Conservation (phyloP, 805 yeast genomes). For the Ogataea methanolica region DNA sequence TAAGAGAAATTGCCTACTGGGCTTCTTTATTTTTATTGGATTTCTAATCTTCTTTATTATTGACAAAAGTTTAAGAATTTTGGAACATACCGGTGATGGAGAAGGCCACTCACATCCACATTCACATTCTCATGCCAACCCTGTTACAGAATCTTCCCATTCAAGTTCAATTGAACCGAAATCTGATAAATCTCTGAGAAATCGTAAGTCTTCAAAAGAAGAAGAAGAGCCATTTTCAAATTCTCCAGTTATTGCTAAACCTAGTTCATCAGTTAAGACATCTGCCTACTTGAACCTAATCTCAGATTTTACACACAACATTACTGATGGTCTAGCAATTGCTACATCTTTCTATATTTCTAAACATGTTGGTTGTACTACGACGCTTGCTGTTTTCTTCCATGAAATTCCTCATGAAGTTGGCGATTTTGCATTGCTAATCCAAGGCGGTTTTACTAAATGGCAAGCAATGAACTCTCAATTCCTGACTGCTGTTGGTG, state of each 20-base stretch:
- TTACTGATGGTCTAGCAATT: constrained; percentile 74
- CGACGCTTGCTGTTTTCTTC: constrained; percentile 65
- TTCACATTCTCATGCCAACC: constrained; percentile 30
- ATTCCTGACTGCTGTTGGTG: constrained; percentile 60
- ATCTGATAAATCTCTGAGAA: constrained; percentile 10
- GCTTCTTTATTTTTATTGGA: constrained; percentile 56
- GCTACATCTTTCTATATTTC: constrained; percentile 65
- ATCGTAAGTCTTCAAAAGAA: constrained; percentile 11
- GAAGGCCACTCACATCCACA: constrained; percentile 44
- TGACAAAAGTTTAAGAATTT: constrained; percentile 55
- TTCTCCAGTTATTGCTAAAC: constrained; percentile 29
- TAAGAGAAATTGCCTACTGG: constrained; percentile 43
- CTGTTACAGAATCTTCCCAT: constrained; percentile 2
- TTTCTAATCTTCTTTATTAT: constrained; percentile 55
- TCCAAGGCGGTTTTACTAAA: constrained; percentile 65
- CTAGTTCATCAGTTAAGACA: constrained; percentile 36
- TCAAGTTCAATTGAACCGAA: constrained; percentile 14
- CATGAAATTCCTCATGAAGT: constrained; percentile 82
- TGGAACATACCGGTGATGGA: constrained; percentile 33
- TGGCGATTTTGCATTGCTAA: constrained; percentile 72
- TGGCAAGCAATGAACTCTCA: constrained; percentile 65
- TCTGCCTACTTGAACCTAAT: constrained; percentile 63
- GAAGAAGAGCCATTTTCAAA: constrained; percentile 11
- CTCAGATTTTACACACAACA: constrained; percentile 69
- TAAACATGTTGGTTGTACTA: constrained; percentile 57